Conservation (phyloP, 495 filamentous ascomycete species). For the Neurospora hispaniola region DNA sequence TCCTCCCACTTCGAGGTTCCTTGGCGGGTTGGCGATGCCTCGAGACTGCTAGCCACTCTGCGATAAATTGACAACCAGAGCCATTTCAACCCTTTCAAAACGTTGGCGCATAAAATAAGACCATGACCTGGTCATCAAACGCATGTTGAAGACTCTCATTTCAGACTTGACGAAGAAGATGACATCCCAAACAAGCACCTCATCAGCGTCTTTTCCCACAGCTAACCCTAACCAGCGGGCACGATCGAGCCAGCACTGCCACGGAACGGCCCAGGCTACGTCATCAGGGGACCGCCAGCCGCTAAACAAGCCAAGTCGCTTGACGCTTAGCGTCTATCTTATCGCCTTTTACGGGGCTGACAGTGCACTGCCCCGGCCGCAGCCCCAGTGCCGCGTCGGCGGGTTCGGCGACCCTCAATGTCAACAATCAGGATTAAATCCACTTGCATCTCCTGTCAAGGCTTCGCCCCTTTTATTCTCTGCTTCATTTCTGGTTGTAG, state of each 20-base stretch:
- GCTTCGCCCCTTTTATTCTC: no score
- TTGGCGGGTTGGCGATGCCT: background rate
- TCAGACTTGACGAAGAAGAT: accelerated
- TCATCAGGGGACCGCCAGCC: background rate
- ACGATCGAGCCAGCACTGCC: background rate
- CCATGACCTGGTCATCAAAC: background rate
- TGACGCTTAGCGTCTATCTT: background rate
- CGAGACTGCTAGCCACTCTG: background rate
- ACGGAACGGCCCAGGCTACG: background rate
- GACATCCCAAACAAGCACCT: background rate
- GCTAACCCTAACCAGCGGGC: background rate
- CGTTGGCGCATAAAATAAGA: background rate
- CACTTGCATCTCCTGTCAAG: no score
- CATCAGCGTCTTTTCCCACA: background rate
- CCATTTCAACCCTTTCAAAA: background rate
- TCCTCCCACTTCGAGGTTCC: background rate
- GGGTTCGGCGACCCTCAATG: no score
- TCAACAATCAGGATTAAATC: no score
- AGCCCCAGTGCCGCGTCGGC: no score
- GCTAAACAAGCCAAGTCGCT: background rate
- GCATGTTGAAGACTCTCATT: background rate
- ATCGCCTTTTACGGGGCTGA: background rate
- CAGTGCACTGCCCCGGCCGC: background rate
- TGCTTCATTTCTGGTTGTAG: no score
- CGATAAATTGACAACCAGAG: background rate